These are phyloP conservation scores for Geranomyces michiganensis DNA, from an alignment of 192 early-diverging fungal genomes.

Conservation along the genomic window DNA sequence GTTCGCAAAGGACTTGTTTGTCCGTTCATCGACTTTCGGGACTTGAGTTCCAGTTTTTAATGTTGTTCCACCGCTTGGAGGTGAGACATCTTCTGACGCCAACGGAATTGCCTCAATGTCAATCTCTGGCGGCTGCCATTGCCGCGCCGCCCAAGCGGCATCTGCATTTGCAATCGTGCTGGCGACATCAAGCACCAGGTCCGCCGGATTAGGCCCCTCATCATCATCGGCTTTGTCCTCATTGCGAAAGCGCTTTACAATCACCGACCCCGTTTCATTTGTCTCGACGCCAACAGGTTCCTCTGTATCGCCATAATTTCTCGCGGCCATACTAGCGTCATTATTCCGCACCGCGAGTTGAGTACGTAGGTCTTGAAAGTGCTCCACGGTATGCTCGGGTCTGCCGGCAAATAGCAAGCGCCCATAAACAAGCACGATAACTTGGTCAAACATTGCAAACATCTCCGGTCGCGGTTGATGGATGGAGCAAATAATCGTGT, in stretches of 20 bases:
- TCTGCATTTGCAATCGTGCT: conserved; percentile 9
- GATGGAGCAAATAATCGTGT: conserved; percentile 64
- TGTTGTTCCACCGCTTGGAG: neutral
- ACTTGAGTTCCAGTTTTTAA: neutral
- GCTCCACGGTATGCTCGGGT: conserved; percentile 5
- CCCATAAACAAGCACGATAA: conserved; percentile 62
- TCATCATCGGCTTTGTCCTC: neutral
- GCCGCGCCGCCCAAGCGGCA: conserved; percentile 5
- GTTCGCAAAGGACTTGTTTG: neutral
- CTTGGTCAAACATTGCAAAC: conserved; percentile 81
- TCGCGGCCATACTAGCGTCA: neutral
- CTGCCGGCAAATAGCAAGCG: conserved; percentile 22
- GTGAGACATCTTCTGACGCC: neutral
- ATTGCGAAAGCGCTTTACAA: neutral
- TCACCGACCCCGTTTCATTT: neutral
- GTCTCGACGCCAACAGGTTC: neutral
- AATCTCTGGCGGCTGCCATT: conserved; percentile 12
- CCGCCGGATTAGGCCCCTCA: conserved; percentile 28
- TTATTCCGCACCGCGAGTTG: neutral
- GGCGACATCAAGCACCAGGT: conserved; percentile 37
- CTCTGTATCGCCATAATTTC: neutral
- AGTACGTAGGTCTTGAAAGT: conserved; percentile 11
- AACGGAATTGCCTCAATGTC: neutral
- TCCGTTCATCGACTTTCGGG: neutral
- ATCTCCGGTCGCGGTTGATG: conserved; percentile 84